These are phyloP conservation scores for Erodium texanum DNA, from an alignment of 441 rosid species.

Conservation along the genomic window DNA sequence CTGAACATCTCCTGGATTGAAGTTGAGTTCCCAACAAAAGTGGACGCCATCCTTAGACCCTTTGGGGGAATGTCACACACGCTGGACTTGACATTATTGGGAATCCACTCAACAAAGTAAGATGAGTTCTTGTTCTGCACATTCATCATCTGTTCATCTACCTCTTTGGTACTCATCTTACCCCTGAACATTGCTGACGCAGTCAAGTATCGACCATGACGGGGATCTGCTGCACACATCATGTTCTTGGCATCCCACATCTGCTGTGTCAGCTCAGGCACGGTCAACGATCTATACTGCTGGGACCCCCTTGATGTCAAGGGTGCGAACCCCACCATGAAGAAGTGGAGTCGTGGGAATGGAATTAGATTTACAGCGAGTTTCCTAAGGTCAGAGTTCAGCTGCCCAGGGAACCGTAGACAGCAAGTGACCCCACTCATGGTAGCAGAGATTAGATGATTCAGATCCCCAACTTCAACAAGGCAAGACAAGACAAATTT, in stretches of 20 bases:
- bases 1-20: constrained; percentile 23
- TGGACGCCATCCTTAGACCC: constrained; percentile 15
- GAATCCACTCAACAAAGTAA: not conserved
- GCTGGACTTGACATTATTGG: constrained; percentile 14
- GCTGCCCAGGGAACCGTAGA: constrained; percentile 13
- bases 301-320: constrained; percentile 17
- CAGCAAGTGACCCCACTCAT: constrained; percentile 15
- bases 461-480: constrained; percentile 10
- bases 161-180: not conserved
- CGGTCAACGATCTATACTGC: constrained; percentile 15
- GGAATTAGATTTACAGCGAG: not conserved
- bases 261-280: constrained; percentile 15
- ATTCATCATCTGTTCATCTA: not conserved
- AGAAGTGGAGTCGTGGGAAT: constrained; percentile 7
- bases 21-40: constrained; percentile 47
- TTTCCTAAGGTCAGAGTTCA: constrained; percentile 7
- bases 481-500: not conserved
- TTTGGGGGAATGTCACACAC: constrained; percentile 17
- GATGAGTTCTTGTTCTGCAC: not conserved
- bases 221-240: not conserved
- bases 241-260: constrained; percentile 9
- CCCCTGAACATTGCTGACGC: not conserved
- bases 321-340: not conserved
- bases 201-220: not conserved
- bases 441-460: constrained; percentile 11